Evolutionary conservation across 805 yeast genomes (phyloP), one percentile per base, ranked within the genome.

Genomic region (Ogataea trehalophila): DNA sequence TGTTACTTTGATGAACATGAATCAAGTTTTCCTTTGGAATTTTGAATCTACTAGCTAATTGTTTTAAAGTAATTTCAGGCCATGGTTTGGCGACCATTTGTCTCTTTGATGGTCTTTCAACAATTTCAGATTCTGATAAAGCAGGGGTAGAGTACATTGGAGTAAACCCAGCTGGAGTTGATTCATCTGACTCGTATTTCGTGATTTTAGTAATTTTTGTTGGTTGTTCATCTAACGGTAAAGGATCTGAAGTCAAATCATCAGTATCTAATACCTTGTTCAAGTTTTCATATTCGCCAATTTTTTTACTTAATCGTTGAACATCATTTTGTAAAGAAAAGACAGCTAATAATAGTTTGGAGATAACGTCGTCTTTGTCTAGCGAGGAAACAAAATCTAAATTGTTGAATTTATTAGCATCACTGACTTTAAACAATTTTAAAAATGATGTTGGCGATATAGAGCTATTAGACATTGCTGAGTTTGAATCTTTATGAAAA

Each of bases 31-130:
- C 59, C 37, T 54, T 56, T 7, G 67, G 53, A 20, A 62, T 49
- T 20, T 58, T 59, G 41, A 61, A 61, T 47, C 61, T 50, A 13
- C 50, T 49, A 2, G 65, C 66, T 26, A 62, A 44, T 50, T 61
- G 64, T 39, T 46, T 54, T n/a, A 61, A 48, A 8, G 67, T 56
- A 11, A 57, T 52, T 44, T 62, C 66, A 6, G 60, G 60, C 64
- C 64, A 61, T 14, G 65, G 65, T 42, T 52, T 57, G 39, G 56
- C 57, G 13, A 57, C 49, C 3, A 47, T 52, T 40, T 54, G 54
- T 47, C 52, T 55, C 26, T 52, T 56, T 37, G 43, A 34, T 15
- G 59, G 59, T 33, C 48, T 48, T n/a, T 45, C 54, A 29, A 55
- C 33, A 13, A 50, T 50, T 35, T 60, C 63, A 18, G 53, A 41